A percentile compares a stretch with the other conserved stretches of the same genome.
Evolutionary conservation across 2,329 filamentous ascomycete species (phyloP).

Genomic region (Clonostachys sp.): DNA sequence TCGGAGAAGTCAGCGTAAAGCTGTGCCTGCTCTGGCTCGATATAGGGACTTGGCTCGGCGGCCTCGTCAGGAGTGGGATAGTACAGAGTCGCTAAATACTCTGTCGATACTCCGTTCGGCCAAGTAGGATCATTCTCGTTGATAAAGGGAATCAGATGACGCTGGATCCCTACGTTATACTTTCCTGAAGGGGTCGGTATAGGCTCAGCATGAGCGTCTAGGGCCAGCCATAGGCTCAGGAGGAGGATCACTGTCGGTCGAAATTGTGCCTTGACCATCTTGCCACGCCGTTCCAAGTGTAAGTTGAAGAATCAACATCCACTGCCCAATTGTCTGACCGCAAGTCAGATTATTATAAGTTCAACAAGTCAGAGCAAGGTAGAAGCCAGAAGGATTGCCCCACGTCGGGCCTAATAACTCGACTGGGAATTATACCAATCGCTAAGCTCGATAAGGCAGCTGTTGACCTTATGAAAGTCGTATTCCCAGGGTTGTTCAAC

Average conservation of each 20-base stretch:
- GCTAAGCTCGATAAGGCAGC: background rate
- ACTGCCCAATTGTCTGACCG: background rate
- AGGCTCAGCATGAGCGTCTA: background rate
- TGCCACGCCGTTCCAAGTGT: background rate
- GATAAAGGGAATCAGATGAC: conserved; percentile 2
- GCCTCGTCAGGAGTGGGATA: conserved; percentile 5
- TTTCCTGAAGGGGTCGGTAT: conserved; percentile 1
- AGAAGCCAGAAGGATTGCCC: background rate
- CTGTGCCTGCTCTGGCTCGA: conserved; percentile 6
- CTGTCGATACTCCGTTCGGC: conserved; percentile 4
- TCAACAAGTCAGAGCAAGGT: background rate
- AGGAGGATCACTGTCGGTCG: background rate
- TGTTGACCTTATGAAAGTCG: background rate
- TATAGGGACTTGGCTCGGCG: conserved; percentile 1
- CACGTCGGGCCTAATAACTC: background rate
- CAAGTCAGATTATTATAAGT: background rate
- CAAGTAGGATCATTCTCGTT: conserved; percentile 1
- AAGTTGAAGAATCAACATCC: background rate
- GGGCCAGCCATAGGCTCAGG: background rate
- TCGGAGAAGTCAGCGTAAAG: conserved; percentile 1
- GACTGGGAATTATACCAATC: background rate
- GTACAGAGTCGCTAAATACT: conserved; percentile 7
- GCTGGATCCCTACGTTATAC: conserved; percentile 7
- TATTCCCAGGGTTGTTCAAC: too few species aligned
- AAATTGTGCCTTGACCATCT: background rate